Conservation (phyloP, 805 yeast genomes). For the Phaffomyces thermotolerans region DNA sequence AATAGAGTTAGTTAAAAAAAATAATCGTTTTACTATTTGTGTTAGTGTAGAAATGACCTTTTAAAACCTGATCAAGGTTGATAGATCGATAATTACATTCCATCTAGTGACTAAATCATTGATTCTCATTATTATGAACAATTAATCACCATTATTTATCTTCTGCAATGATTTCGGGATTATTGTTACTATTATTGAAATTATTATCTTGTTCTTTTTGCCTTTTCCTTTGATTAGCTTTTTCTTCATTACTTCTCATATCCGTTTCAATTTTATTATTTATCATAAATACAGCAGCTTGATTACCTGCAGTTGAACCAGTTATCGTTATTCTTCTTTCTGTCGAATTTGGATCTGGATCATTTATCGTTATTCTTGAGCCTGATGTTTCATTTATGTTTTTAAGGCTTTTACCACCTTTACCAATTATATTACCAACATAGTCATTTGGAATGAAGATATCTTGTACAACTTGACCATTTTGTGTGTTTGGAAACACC, state of each 20-base stretch:
- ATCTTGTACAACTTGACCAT: constrained; percentile 50
- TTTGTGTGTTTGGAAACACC: constrained; percentile 2
- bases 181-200: not conserved
- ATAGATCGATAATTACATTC: too few relatives aligned
- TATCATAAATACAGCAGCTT: constrained; percentile 64
- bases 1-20: not conserved
- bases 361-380: constrained; percentile 65
- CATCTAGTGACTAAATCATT: too few relatives aligned
- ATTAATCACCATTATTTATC: not conserved
- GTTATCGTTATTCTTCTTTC: constrained; percentile 62
- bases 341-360: constrained; percentile 41
- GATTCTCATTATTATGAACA: too few relatives aligned
- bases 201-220: not conserved
- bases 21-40: too few relatives aligned
- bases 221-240: not conserved
- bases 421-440: constrained; percentile 83
- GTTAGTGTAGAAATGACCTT: too few relatives aligned
- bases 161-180: not conserved
- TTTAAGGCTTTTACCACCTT: constrained; percentile 75
- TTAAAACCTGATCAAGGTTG: too few relatives aligned
- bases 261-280: constrained; percentile 63
- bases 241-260: constrained; percentile 38
- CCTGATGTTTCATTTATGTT: constrained; percentile 73
- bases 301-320: constrained; percentile 62
- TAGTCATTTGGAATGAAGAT: constrained; percentile 67